Conservation (phyloP, 495 filamentous ascomycete genomes). For the Lophium mytilinum region DNA sequence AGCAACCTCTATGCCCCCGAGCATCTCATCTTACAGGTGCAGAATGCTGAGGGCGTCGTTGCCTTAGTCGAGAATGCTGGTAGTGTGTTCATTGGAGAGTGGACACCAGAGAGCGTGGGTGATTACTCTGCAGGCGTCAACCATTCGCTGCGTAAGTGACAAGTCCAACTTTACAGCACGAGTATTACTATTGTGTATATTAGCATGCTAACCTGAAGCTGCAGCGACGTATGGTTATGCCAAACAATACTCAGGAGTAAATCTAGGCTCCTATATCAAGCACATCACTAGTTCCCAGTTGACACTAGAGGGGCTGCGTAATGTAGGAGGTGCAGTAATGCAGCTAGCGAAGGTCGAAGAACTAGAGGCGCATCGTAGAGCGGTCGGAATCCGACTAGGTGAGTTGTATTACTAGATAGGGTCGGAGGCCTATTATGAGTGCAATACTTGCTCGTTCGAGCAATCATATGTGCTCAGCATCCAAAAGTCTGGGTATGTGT, state of each 20-base stretch:
- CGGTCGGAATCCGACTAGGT: slow-evolving; percentile 75
- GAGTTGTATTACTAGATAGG: neutral
- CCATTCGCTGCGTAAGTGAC: slow-evolving; percentile 81
- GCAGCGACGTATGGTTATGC: slow-evolving; percentile 94
- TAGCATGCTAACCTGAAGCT: neutral
- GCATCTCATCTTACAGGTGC: slow-evolving; percentile 87
- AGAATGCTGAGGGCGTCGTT: slow-evolving; percentile 61
- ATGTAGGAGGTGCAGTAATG: slow-evolving; percentile 85
- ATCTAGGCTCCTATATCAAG: slow-evolving; percentile 89
- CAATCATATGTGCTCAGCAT: too few species aligned
- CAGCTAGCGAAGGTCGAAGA: slow-evolving; percentile 88
- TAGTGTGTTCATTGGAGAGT: slow-evolving; percentile 87
- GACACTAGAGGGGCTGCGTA: slow-evolving; percentile 71
- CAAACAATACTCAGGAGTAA: slow-evolving; percentile 96
- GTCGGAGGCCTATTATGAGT: too few species aligned
- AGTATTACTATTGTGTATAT: neutral
- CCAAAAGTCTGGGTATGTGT: too few species aligned
- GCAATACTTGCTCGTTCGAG: too few species aligned
- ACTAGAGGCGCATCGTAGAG: slow-evolving; percentile 86
- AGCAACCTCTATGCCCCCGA: slow-evolving; percentile 97
- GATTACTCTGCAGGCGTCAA: slow-evolving; percentile 98
- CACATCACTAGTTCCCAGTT: slow-evolving; percentile 91
- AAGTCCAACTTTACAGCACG: neutral
- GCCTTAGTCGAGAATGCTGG: slow-evolving; percentile 85
- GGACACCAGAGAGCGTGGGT: slow-evolving; percentile 95